Evolutionary conservation across 345 rosid genomes (phyloP), one percentile per base, ranked within the genome.

Genomic region (Gossypium turneri): DNA sequence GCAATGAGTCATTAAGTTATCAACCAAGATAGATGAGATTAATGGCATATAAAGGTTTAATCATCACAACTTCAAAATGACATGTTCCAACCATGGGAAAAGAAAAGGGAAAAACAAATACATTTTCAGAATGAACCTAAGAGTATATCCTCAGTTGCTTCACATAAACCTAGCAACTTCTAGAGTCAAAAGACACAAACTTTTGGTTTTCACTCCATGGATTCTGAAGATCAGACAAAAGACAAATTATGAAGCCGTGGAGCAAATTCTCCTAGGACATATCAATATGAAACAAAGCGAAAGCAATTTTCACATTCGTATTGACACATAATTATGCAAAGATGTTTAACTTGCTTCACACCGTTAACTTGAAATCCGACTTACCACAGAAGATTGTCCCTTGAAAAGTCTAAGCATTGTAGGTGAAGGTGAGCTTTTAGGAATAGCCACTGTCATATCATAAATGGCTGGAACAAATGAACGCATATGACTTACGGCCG

Each of bases 391-490:
- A 75, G 94, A 76, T 81, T 94, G 91, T 62, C 98, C 88, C 87
- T 87, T 90, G 82, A 92, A 85, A 55, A 94, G 82, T 79, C 95
- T 88, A 34, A 92, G 81, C 86, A 92, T 84, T 19, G 97, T 94
- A n/a, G 98, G 97, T 34, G 90, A 82, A 9, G 93, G 86, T 57
- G 96, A 90, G 57, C 81, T 79, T 84, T 84, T 88, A 6, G 95
- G 93, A 77, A 95, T 90, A 68, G 91, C 86, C 76, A 89, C 89
- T 41, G 99, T 93, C 66, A 88, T 84, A 79, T 95, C 96, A 83
- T 95, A 95, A 76, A 95, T 87, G 79, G 97, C 98, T 57, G 98
- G 99, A 71, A 93, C 94, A 82, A 95, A 95, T 38, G 94, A 82
- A 55, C 99, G 93, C 97, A 95, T 86, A 63, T 95, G 87, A 81